A percentile compares a stretch with the other conserved stretches of the same genome.
Conservation (phyloP, 2,329 filamentous ascomycete genomes). For the Aphanoascus verrucosus region DNA sequence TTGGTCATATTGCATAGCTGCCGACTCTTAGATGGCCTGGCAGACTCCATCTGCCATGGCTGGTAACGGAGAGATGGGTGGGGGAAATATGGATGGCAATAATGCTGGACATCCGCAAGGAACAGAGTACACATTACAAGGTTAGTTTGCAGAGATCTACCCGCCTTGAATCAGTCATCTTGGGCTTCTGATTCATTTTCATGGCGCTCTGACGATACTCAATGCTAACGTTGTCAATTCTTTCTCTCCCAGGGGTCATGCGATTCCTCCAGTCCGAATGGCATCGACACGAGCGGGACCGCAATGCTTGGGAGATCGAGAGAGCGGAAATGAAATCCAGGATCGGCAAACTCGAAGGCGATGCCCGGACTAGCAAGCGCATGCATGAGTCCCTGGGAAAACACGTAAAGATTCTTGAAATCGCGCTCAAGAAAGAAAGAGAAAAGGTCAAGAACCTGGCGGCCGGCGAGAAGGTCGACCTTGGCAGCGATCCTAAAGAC, state of each 20-base stretch:
- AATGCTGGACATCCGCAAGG: slow-evolving; percentile 46
- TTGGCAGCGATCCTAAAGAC: slow-evolving; percentile 36
- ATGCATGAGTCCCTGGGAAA: slow-evolving; percentile 81
- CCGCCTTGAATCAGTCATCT: background rate
- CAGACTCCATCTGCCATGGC: slow-evolving; percentile 55
- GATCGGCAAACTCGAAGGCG: slow-evolving; percentile 88
- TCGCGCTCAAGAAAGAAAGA: slow-evolving; percentile 73
- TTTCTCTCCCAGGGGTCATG: slow-evolving; percentile 65
- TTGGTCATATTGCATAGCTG: background rate
- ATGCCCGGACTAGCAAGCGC: slow-evolving; percentile 73
- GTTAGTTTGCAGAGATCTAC: slow-evolving; percentile 33
- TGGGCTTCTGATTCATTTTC: background rate
- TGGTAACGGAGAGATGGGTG: slow-evolving; percentile 44
- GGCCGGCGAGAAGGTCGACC: slow-evolving; percentile 42
- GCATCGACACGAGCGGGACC: slow-evolving; percentile 94
- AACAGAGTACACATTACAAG: slow-evolving; percentile 63
- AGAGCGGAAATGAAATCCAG: slow-evolving; percentile 97
- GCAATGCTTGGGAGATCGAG: slow-evolving; percentile 98
- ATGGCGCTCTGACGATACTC: background rate
- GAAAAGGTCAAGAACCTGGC: slow-evolving; percentile 51
- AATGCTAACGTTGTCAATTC: slow-evolving; percentile 19
- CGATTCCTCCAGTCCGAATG: slow-evolving; percentile 98
- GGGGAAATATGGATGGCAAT: slow-evolving; percentile 34
- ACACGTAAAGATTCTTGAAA: slow-evolving; percentile 81
- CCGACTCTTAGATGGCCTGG: slow-evolving; percentile 50